Evolutionary conservation across 2,329 filamentous ascomycete genomes (phyloP).

Genomic region (Metarhizium humberi): DNA sequence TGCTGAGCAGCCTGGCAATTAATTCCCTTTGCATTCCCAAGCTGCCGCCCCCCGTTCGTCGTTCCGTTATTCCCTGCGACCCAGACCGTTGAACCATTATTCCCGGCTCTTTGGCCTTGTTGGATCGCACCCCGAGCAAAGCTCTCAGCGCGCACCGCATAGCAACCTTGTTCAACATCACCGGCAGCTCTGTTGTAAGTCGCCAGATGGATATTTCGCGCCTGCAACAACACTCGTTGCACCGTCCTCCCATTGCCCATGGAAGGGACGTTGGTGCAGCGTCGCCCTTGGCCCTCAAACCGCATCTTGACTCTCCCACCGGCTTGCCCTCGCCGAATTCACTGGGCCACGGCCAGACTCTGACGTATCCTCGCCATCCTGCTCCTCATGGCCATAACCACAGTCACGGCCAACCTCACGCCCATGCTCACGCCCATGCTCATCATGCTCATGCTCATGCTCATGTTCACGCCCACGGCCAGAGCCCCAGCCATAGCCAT

Average conservation of each 20-base stretch:
- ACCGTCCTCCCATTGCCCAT: conserved; percentile 1
- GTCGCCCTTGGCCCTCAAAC: conserved; percentile 3
- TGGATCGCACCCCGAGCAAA: conserved; percentile 9
- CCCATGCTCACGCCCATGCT: neutral
- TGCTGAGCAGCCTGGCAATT: neutral
- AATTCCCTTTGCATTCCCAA: conserved; percentile 3
- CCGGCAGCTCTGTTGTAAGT: neutral
- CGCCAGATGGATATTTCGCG: conserved; percentile 6
- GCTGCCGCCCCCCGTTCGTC: conserved; percentile 5
- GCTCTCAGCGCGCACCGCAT: neutral
- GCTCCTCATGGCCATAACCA: conserved; percentile 1
- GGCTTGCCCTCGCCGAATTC: conserved; percentile 3
- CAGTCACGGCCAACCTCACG: neutral
- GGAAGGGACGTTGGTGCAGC: conserved; percentile 1
- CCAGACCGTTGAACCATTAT: conserved; percentile 9
- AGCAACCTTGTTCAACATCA: neutral
- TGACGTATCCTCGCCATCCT: conserved; percentile 6
- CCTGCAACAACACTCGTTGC: conserved; percentile 5
- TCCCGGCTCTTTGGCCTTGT: neutral
- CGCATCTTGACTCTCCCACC: conserved; percentile 5
- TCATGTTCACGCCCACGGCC: neutral
- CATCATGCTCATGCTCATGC: neutral
- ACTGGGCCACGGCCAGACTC: neutral
- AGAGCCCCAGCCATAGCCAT: neutral
- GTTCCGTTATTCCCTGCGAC: conserved; percentile 19